Evolutionary conservation across 2,329 filamentous ascomycete species (phyloP), one percentile per base, ranked within the genome.

Genomic region (Cytospora chrysosperma): DNA sequence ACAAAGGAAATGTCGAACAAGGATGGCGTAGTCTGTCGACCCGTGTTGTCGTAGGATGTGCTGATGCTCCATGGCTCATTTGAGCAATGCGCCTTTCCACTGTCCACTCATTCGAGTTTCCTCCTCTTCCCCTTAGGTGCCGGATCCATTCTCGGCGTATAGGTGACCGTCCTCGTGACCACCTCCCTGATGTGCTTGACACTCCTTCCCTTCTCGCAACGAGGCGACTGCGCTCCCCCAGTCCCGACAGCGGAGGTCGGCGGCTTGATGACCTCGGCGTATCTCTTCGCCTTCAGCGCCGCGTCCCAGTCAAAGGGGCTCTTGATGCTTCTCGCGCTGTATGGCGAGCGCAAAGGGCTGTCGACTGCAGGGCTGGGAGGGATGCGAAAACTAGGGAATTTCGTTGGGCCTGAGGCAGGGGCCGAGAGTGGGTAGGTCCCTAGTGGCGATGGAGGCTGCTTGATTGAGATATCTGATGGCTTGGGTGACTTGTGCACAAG

Each of bases 41-140:
- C 37, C 28, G 19, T 19, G n/a, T 26, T 49, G 53, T 62, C 34
- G 40, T 62, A 50, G 50, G 43, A 24, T 59, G 49, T 43, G 47
- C 28, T 50, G 19, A 34, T 61, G 56, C 56, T 40, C 53, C 56
- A 52, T 43, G 51, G 62, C 62, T 56, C 56, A 32, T 49, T 47
- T 57, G 27, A 53, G 8, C 54, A 47, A 26, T 43, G 47, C 37
- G 57, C 49, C 34, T 15, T n/a, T 47, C 19, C 43, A 47, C 43
- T 27, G 26, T 24, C 51, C 59, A 34, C 49, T 67, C 68, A 80
- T 68, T 83, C 81, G 56, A 82, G 75, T 81, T 92, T 96, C 79
- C 93, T 89, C 79, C 93, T 87, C 84, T 97, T 98, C 68, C 93
- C 93, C 76, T 93, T 93, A 9, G 93, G 94, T 43, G 93, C 92